A percentile compares a stretch with the other conserved stretches of the same genome.
These are phyloP conservation scores for Phytophthora pistaciae DNA, from an alignment of 352 stramenopile genomes.

Conservation along the genomic window DNA sequence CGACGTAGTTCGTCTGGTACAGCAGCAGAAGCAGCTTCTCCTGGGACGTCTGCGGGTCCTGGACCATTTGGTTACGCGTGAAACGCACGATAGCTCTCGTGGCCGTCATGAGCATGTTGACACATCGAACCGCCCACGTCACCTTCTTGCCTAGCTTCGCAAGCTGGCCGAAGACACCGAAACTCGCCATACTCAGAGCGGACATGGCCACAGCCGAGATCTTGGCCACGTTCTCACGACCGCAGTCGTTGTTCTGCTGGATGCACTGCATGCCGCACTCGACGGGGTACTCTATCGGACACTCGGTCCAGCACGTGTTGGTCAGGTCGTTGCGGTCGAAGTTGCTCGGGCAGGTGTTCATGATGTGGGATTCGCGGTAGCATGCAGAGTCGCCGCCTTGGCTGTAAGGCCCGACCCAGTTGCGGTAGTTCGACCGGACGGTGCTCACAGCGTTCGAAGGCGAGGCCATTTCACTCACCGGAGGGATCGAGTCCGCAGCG, in stretches of 20 bases:
- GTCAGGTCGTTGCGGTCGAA: constrained; percentile 49
- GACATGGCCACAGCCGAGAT: constrained; percentile 39
- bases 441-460: constrained; percentile 25
- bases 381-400: constrained; percentile 43
- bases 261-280: constrained; percentile 71
- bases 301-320: constrained; percentile 62
- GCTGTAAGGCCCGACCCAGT: constrained; percentile 52
- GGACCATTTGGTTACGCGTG: constrained; percentile 29
- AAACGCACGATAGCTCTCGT: constrained; percentile 39
- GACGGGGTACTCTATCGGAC: constrained; percentile 66
- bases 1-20: constrained; percentile 63
- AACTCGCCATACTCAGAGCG: constrained; percentile 40
- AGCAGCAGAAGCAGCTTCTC: constrained; percentile 60
- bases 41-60: constrained; percentile 53
- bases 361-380: constrained; percentile 56
- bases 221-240: constrained; percentile 44
- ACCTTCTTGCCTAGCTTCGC: constrained; percentile 44
- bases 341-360: constrained; percentile 44
- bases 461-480: constrained; percentile 17
- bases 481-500: not conserved
- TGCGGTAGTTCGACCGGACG: constrained; percentile 26
- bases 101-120: constrained; percentile 42
- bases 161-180: constrained; percentile 53
- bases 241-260: constrained; percentile 65
- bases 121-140: constrained; percentile 49